A percentile compares a stretch with the other conserved stretches of the same genome.
Evolutionary conservation across 495 filamentous ascomycete species (phyloP).

Genomic region (Trichoderma reesei): DNA sequence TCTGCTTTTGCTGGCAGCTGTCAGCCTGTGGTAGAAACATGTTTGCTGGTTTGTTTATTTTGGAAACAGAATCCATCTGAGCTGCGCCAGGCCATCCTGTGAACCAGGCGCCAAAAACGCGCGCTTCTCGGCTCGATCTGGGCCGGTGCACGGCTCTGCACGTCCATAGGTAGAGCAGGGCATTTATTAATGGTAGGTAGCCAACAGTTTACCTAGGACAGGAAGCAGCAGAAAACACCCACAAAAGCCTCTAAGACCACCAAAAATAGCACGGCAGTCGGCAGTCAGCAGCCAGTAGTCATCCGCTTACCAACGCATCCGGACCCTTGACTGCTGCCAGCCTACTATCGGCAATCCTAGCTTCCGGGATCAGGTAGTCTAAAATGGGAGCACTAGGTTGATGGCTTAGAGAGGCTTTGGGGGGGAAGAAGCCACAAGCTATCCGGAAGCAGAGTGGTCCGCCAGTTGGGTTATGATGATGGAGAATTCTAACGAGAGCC

Average conservation of each 20-base stretch:
- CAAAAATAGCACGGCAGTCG: conserved; percentile 6
- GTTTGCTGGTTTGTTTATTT: neutral
- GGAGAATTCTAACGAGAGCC: neutral
- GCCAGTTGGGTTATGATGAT: neutral
- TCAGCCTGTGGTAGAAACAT: neutral
- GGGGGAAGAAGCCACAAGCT: neutral
- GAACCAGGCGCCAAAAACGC: neutral
- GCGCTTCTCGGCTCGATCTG: neutral
- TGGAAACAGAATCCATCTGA: neutral
- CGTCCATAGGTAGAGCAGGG: neutral
- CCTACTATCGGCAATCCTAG: neutral
- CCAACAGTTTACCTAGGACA: neutral
- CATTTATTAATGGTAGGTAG: neutral
- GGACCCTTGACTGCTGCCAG: neutral
- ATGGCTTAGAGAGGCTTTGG: neutral
- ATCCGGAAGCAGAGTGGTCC: neutral
- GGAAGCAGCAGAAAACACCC: neutral
- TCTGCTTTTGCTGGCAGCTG: neutral
- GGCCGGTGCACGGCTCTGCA: neutral
- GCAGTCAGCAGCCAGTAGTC: conserved; percentile 6
- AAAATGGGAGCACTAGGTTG: neutral
- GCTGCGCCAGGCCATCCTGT: neutral
- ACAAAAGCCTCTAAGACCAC: neutral
- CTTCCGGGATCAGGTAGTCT: conserved; percentile 4
- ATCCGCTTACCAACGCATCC: conserved; percentile 6